Evolutionary conservation across 78 protist genomes (phyloP).

Genomic region (Andalucia godoyi): DNA sequence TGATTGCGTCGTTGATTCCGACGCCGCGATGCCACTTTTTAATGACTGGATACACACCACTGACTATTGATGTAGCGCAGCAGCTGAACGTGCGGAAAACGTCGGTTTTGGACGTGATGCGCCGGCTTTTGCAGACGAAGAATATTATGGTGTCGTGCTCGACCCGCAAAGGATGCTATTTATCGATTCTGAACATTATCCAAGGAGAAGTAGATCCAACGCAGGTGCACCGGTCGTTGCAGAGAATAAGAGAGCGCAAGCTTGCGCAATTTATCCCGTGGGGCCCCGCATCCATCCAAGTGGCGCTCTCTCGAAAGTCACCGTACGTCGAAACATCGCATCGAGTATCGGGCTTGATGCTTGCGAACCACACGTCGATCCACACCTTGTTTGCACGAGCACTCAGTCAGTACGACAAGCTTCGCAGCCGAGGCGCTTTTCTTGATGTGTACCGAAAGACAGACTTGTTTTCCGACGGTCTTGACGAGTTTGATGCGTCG

Average conservation of each 20-base stretch:
- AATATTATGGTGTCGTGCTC: constrained; percentile 31
- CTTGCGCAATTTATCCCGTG: constrained; percentile 93
- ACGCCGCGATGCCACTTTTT: constrained; percentile 97
- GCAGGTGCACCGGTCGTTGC: constrained; percentile 93
- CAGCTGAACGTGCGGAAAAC: constrained; percentile 80
- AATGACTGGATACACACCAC: constrained; percentile 95
- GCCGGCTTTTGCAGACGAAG: constrained; percentile 93
- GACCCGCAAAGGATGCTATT: constrained; percentile 68
- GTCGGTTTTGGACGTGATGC: constrained; percentile 96
- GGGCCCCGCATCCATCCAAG: constrained; percentile 98
- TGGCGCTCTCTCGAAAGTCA: constrained; percentile 63
- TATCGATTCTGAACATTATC: constrained; percentile 93
- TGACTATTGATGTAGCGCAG: constrained; percentile 7
- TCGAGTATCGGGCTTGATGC: constrained; percentile 96
- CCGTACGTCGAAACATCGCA: constrained; percentile 79
- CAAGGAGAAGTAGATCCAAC: constrained; percentile 98
- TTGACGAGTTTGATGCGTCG: constrained; percentile 83
- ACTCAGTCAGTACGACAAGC: constrained; percentile 63
- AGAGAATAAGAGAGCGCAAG: constrained; percentile 82
- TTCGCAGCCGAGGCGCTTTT: constrained; percentile 50
- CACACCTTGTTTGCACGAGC: neutral
- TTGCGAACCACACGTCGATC: constrained; percentile 97
- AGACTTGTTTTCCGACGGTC: constrained; percentile 27
- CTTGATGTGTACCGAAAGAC: constrained; percentile 33
- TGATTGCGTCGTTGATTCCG: constrained; percentile 94